Conservation (phyloP, 495 filamentous ascomycete species). For the Podospora fimiseda region DNA sequence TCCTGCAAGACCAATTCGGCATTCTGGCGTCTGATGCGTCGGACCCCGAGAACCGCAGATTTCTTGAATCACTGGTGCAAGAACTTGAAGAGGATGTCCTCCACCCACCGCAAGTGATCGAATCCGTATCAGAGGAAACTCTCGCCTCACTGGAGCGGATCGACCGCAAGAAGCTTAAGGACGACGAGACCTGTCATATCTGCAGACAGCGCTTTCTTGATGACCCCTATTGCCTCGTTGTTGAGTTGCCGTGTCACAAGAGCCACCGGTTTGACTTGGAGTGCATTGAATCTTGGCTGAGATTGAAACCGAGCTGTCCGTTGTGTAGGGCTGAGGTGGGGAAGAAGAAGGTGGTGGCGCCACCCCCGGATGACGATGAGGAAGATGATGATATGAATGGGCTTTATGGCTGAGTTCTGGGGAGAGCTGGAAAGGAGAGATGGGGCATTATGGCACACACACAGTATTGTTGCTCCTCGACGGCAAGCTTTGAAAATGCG, state of each 20-base stretch:
- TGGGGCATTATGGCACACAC: background rate
- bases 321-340: constrained; percentile 74
- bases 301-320: constrained; percentile 82
- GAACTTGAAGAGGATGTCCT: constrained; percentile 56
- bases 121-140: constrained; percentile 74
- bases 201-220: constrained; percentile 80
- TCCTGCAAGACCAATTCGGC: constrained; percentile 46
- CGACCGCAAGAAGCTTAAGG: constrained; percentile 58
- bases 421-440: background rate
- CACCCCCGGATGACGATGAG: constrained; percentile 45
- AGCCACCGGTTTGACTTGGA: constrained; percentile 86
- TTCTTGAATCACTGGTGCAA: constrained; percentile 56
- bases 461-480: too few species aligned
- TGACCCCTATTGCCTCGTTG: constrained; percentile 73
- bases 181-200: constrained; percentile 72
- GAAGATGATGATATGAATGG: constrained; percentile 68
- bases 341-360: constrained; percentile 59
- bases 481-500: background rate
- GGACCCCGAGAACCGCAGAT: constrained; percentile 55
- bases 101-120: constrained; percentile 58
- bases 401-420: constrained; percentile 56
- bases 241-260: constrained; percentile 75
- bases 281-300: constrained; percentile 89
- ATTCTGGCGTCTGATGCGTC: constrained; percentile 41
- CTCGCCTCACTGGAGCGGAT: constrained; percentile 78